These are phyloP conservation scores for Babjeviella inositovora DNA, from an alignment of 805 yeast genomes.

Conservation along the genomic window DNA sequence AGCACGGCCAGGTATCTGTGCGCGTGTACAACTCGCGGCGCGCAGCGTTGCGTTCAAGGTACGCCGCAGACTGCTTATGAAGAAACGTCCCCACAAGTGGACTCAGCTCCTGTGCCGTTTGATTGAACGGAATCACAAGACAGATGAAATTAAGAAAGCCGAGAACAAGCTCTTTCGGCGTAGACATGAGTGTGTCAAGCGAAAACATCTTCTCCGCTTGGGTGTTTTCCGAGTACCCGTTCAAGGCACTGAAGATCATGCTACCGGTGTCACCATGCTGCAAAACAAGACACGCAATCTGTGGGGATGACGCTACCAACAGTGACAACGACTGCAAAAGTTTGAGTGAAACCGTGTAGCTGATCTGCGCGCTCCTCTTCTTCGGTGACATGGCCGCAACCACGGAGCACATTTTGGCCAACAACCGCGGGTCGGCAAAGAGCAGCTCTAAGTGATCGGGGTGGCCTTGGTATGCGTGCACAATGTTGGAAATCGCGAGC, in stretches of 20 bases:
- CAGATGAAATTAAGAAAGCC: slow-evolving; percentile 39
- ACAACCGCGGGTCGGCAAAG: slow-evolving; percentile 12
- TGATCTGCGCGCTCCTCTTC: slow-evolving; percentile 6
- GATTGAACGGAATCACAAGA: slow-evolving; percentile 47
- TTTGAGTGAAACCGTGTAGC: slow-evolving; percentile 20
- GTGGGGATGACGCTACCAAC: slow-evolving; percentile 22
- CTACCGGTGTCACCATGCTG: slow-evolving; percentile 29
- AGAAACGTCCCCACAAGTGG: too few species aligned
- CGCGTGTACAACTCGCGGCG: slow-evolving; percentile 7
- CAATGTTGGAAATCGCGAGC: slow-evolving; percentile 42
- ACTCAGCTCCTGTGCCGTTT: too few species aligned
- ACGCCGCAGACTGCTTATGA: too few species aligned
- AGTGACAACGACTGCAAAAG: slow-evolving; percentile 27
- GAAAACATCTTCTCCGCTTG: slow-evolving; percentile 12
- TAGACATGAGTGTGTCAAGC: slow-evolving; percentile 58
- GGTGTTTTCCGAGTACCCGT: slow-evolving; percentile 23
- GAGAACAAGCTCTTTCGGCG: slow-evolving; percentile 49
- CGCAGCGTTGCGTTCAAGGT: too few species aligned
- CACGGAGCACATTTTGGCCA: slow-evolving; percentile 14
- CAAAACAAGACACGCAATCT: slow-evolving; percentile 25
- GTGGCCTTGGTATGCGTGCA: slow-evolving; percentile 27
- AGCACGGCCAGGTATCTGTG: too few species aligned
- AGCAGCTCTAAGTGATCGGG: slow-evolving; percentile 25
- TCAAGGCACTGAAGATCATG: slow-evolving; percentile 29
- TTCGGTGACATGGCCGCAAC: slow-evolving; percentile 6